Base-by-base conservation (phyloP, 1,139 yeast genomes). In the Taiozyma sp. region DNA sequence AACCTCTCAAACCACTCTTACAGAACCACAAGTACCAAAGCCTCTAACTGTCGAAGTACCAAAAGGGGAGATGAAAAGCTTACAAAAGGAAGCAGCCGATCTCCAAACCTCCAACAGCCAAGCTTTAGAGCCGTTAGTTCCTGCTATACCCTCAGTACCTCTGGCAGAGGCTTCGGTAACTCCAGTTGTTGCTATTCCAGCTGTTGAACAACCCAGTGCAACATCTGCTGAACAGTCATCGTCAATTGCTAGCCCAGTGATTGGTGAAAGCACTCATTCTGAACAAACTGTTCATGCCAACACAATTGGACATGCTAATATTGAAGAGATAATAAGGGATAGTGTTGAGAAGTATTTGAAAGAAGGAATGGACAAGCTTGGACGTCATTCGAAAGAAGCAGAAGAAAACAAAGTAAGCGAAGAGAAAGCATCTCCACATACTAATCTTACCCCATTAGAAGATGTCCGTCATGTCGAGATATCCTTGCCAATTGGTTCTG, bases 271-370 rank as follows among this genome's bases (percentile, higher is more conserved):
- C n/a, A 30, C 14, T 12, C 34, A 30, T 8, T 30, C 14, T 30
- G 34, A 30, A 5, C 8, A 13, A 30, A 30, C 34, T 4, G 34
- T 4, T 13, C n/a, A 30, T 8, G 7, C 36, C 8, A 32, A 32
- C 19, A 32, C 36, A 4, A 32, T 14, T n/a, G 36, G 14, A 16
- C 24, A 28, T 19, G 19, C 14, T n/a, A 23, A 43, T 2, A 48
- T 50, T 13, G 52, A 51, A 27, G 28, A 52, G 6, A 43, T 24
- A 4, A 43, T 52, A 13, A 52, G 48, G 32, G 46, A 48, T 1
- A 44, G 47, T 2, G 43, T 51, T 23, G 55, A 53, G 28, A 29
- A 40, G 6, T 53, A 51, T 19, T 45, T 53, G 44, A 47, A 45
- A 39, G 44, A 46, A 30, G 42, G 49, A 7, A 30, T 51, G 7